Evolutionary conservation across 2,329 filamentous ascomycete genomes (phyloP).

Genomic region (Xylaria sp.): DNA sequence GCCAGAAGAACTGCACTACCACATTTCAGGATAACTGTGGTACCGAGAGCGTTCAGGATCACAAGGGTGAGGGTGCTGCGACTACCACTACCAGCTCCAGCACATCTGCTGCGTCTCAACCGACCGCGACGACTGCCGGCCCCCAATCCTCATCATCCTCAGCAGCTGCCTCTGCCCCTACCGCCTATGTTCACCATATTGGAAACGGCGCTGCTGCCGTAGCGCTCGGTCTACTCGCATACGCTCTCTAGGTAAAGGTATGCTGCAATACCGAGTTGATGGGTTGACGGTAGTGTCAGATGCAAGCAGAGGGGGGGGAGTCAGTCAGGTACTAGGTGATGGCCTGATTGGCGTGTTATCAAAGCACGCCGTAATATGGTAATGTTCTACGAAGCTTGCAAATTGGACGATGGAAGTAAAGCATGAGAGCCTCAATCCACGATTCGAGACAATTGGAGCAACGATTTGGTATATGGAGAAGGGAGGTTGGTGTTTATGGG

Average conservation of each 20-base stretch:
- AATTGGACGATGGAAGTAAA: constrained; percentile 13
- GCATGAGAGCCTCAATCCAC: constrained; percentile 19
- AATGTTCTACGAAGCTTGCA: constrained; percentile 13
- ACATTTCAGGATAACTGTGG: constrained; percentile 62
- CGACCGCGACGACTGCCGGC: constrained; percentile 32
- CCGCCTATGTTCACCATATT: constrained; percentile 48
- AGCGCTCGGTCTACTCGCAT: constrained; percentile 64
- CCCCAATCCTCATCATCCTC: constrained; percentile 42
- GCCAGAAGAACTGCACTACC: constrained; percentile 60
- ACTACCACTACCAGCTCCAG: constrained; percentile 47
- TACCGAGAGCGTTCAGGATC: constrained; percentile 54
- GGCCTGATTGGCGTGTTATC: background rate
- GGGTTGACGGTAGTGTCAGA: constrained; percentile 2
- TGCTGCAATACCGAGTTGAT: constrained; percentile 22
- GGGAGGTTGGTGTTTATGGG: constrained; percentile 14
- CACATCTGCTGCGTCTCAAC: constrained; percentile 43
- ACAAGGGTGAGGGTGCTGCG: constrained; percentile 45
- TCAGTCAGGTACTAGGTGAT: constrained; percentile 1
- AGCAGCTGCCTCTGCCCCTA: constrained; percentile 42
- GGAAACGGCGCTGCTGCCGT: constrained; percentile 60
- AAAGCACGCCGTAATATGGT: constrained; percentile 9
- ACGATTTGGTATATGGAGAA: constrained; percentile 32
- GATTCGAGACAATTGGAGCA: constrained; percentile 25
- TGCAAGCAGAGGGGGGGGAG: background rate
- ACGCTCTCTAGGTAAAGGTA: constrained; percentile 56